Conservation (phyloP, 2,329 filamentous ascomycete genomes). For the Magnaporthiopsis incrustans region DNA sequence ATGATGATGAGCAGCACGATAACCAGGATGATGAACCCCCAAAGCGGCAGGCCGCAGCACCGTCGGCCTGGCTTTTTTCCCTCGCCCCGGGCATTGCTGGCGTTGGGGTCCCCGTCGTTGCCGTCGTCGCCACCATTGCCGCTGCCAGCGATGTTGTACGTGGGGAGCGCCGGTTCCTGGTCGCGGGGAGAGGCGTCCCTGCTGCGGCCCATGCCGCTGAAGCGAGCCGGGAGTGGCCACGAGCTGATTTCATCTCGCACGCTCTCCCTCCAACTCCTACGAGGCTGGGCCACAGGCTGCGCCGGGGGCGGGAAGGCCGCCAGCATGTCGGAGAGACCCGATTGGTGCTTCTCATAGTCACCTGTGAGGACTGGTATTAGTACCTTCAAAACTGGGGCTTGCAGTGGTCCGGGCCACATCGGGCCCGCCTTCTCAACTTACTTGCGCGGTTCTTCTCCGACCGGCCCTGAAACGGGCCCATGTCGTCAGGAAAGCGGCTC, state of each 20-base stretch:
- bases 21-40: conserved; percentile 61
- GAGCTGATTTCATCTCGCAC: conserved; percentile 38
- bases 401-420: too few species aligned
- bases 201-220: conserved; percentile 12
- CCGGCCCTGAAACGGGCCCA: not conserved
- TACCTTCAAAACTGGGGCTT: too few species aligned
- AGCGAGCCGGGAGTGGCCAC: conserved; percentile 37
- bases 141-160: conserved; percentile 15
- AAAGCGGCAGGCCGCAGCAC: conserved; percentile 79
- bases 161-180: conserved; percentile 1
- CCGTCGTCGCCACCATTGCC: conserved; percentile 2
- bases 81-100: conserved; percentile 13
- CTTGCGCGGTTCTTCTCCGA: too few species aligned
- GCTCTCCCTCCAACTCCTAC: conserved; percentile 34
- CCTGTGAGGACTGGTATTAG: conserved; percentile 4
- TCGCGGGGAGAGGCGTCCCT: conserved; percentile 5
- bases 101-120: conserved; percentile 8
- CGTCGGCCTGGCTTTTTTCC: conserved; percentile 36
- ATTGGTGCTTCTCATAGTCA: conserved; percentile 37
- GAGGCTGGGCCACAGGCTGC: conserved; percentile 27
- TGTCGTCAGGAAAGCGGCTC: conserved; percentile 35
- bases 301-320: conserved; percentile 57
- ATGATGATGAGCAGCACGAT: conserved; percentile 64
- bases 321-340: conserved; percentile 56
- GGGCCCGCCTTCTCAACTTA: too few species aligned